A percentile compares a stretch with the other conserved stretches of the same genome.
Evolutionary conservation across 2,329 filamentous ascomycete genomes (phyloP).

Genomic region (Fusarium buxicola): DNA sequence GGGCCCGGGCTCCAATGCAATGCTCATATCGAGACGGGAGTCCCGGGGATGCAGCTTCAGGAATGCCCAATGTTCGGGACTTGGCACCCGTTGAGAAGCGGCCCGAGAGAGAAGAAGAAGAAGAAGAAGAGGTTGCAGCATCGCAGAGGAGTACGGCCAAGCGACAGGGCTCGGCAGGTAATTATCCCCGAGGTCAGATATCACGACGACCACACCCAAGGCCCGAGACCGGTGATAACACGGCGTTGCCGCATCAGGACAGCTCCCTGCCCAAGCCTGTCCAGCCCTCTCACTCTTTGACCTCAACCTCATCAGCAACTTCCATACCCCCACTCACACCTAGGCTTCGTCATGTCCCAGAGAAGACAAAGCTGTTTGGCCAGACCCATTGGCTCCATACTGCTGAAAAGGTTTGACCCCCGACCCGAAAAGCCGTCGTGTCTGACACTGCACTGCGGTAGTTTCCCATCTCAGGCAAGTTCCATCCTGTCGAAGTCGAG

Average conservation of each 20-base stretch:
- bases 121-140: conserved; percentile 8
- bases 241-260: conserved; percentile 5
- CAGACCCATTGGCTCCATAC: conserved; percentile 46
- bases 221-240: neutral
- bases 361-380: conserved; percentile 45
- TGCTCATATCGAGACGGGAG: conserved; percentile 43
- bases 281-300: neutral
- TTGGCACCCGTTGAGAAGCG: conserved; percentile 1
- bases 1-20: conserved; percentile 39
- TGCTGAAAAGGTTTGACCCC: conserved; percentile 37
- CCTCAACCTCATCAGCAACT: conserved; percentile 6
- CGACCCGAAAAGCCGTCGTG: neutral
- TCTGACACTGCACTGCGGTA: neutral
- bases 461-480: conserved; percentile 43
- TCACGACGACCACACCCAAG: neutral
- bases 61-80: neutral
- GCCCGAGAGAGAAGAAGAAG: conserved; percentile 8
- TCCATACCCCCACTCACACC: conserved; percentile 40
- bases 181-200: conserved; percentile 29
- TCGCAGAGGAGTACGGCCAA: neutral
- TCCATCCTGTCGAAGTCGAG: conserved; percentile 43
- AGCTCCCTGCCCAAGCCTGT: neutral
- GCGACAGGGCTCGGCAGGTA: neutral
- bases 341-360: conserved; percentile 42
- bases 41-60: neutral